Evolutionary conservation across 1,284 basidiomycete species (phyloP).

Genomic region (Chalciporus sp.): DNA sequence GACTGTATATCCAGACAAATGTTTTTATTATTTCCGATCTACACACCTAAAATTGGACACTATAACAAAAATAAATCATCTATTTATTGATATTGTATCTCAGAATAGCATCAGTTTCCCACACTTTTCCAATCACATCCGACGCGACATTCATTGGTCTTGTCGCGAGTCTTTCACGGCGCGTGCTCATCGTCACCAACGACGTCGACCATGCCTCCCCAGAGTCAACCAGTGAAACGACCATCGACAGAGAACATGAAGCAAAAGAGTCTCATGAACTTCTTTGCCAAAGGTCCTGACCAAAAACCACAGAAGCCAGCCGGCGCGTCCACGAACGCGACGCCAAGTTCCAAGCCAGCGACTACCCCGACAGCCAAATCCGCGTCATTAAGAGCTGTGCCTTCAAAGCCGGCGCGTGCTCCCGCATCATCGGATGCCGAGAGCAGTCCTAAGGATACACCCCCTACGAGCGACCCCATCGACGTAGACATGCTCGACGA

Average conservation of each 20-base stretch:
- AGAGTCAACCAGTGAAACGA: conserved; percentile 34
- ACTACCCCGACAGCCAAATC: conserved; percentile 42
- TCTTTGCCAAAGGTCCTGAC: conserved; percentile 54
- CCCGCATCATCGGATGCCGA: conserved; percentile 51
- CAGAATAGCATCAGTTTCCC: neutral
- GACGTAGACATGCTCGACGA: conserved; percentile 71
- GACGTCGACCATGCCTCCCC: conserved; percentile 34
- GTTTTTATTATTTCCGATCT: neutral
- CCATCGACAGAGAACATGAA: conserved; percentile 50
- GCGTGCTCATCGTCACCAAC: conserved; percentile 3
- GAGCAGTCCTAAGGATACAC: conserved; percentile 55
- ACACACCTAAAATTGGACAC: neutral
- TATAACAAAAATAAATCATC: neutral
- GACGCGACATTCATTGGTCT: neutral
- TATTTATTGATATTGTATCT: neutral
- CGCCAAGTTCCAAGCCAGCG: conserved; percentile 27
- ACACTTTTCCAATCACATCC: conserved; percentile 1
- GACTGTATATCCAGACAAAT: too few species aligned
- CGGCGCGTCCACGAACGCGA: conserved; percentile 26
- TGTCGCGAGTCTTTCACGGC: neutral
- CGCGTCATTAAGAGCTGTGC: conserved; percentile 19
- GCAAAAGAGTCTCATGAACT: conserved; percentile 75
- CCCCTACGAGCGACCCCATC: conserved; percentile 74
- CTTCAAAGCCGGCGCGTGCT: conserved; percentile 39
- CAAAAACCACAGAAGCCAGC: conserved; percentile 27